Percentiles rank a stretch among this genome's conserved stretches.
phyloP scores from a whole-genome alignment of 208 protist genomes.

The Acanthamoeba polyphaga region DNA sequence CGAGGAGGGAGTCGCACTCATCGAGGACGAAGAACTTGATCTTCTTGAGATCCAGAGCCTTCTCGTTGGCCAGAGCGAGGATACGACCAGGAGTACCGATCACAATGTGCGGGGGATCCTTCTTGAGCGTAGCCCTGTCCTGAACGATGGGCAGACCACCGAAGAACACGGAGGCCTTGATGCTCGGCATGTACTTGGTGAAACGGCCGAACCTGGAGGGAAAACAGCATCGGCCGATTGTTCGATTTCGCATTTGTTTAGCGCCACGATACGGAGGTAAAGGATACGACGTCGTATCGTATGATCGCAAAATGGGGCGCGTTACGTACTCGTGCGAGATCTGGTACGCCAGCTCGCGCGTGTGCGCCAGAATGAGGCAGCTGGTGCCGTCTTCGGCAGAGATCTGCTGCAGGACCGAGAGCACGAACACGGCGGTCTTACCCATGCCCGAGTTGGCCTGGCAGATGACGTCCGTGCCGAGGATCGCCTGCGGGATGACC shows the following conservation, averaged over 20 bases:
- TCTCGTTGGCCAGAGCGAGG: constrained; percentile 94
- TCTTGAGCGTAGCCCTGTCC: constrained; percentile 84
- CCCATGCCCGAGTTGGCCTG: constrained; percentile 99
- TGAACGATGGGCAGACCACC: constrained; percentile 95
- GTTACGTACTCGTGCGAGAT: constrained; percentile 98
- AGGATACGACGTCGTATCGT: background rate
- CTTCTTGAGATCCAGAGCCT: constrained; percentile 94
- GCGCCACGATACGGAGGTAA: too few species aligned
- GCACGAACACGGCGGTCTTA: constrained; percentile 99
- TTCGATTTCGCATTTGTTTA: background rate
- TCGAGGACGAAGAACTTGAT: constrained; percentile 99
- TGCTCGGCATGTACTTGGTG: constrained; percentile 96
- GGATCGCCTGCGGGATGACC: constrained; percentile 98
- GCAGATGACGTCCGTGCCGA: constrained; percentile 98
- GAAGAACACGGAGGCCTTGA: constrained; percentile 97
- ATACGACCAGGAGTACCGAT: constrained; percentile 99
- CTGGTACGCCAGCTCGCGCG: constrained; percentile 99
- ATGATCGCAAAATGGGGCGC: background rate
- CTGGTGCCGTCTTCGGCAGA: constrained; percentile 17
- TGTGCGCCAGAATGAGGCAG: constrained; percentile 93
- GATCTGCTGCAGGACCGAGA: constrained; percentile 98
- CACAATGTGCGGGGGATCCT: constrained; percentile 96
- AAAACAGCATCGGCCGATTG: background rate
- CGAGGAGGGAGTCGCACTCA: constrained; percentile 99
- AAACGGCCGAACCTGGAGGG: constrained; percentile 16